Conservation (phyloP, 257 asterid genomes). For the Plantago elongata region DNA sequence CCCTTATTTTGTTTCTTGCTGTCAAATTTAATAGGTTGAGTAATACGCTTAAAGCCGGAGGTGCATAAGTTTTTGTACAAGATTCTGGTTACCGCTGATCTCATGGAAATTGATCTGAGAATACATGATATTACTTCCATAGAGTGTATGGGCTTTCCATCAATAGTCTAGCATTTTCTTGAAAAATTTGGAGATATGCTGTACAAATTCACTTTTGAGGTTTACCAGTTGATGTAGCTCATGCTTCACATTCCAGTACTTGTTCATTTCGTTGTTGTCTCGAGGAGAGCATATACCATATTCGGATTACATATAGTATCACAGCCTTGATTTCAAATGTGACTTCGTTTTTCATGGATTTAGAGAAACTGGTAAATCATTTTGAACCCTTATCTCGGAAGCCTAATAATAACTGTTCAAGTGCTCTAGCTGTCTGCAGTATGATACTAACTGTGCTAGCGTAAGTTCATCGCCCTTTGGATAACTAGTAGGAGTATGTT, state of each 20-base stretch:
- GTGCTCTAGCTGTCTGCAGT: no score
- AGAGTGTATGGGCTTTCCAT: conserved; percentile 21
- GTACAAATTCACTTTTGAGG: conserved; percentile 22
- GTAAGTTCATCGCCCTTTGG: no score
- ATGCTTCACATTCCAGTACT: conserved; percentile 15
- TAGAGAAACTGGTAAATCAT: no score
- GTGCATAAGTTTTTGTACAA: conserved; percentile 40
- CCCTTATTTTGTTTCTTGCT: conserved; percentile 3
- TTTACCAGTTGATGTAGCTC: conserved; percentile 4
- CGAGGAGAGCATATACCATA: no score
- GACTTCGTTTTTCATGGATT: no score
- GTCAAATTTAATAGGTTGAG: conserved; percentile 56
- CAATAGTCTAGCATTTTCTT: conserved; percentile 23
- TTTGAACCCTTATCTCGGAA: no score
- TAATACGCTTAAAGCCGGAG: conserved; percentile 72
- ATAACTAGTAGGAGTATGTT: no score
- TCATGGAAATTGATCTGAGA: conserved; percentile 17
- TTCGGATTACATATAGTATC: not conserved
- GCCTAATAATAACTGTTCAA: no score
- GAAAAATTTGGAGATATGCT: conserved; percentile 13
- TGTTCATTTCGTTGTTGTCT: not conserved
- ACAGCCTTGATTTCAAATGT: not conserved
- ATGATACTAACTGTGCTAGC: no score
- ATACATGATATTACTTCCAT: conserved; percentile 18
- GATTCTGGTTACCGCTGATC: conserved; percentile 18